Evolutionary conservation across 768 basidiomycete genomes (phyloP).

Genomic region (Psilocybe cubensis): DNA sequence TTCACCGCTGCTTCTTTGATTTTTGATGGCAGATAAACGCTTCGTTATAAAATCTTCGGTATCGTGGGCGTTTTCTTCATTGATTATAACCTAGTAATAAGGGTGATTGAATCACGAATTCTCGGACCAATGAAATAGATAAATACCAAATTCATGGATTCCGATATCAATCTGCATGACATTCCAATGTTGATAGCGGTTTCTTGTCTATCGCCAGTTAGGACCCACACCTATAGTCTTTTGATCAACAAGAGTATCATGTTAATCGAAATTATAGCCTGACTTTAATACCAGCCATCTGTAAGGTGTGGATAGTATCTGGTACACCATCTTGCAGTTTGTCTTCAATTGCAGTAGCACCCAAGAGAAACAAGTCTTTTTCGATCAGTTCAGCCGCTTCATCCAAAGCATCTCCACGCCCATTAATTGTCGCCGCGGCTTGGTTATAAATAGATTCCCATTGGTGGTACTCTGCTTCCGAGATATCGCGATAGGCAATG

Average conservation of each 20-base stretch:
- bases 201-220: constrained; percentile 98
- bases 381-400: constrained; percentile 95
- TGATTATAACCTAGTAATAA: constrained; percentile 82
- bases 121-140: background rate
- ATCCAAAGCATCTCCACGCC: constrained; percentile 93
- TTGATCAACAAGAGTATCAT: constrained; percentile 1
- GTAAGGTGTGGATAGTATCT: constrained; percentile 95
- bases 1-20: constrained; percentile 88
- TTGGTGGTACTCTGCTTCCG: constrained; percentile 87
- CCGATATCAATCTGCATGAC: constrained; percentile 95
- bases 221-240: constrained; percentile 80
- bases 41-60: constrained; percentile 89
- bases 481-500: constrained; percentile 90
- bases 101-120: background rate
- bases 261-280: constrained; percentile 2
- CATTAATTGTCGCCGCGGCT: constrained; percentile 94
- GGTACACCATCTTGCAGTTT: constrained; percentile 99
- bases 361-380: constrained; percentile 89
- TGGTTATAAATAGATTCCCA: constrained; percentile 90
- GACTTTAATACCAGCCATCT: constrained; percentile 97
- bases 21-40: constrained; percentile 90
- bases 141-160: constrained; percentile 95
- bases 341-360: constrained; percentile 98
- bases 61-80: constrained; percentile 81
- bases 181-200: constrained; percentile 99